These are phyloP conservation scores for Phytophthora ohioensis DNA, from an alignment of 352 stramenopile genomes.

Conservation along the genomic window DNA sequence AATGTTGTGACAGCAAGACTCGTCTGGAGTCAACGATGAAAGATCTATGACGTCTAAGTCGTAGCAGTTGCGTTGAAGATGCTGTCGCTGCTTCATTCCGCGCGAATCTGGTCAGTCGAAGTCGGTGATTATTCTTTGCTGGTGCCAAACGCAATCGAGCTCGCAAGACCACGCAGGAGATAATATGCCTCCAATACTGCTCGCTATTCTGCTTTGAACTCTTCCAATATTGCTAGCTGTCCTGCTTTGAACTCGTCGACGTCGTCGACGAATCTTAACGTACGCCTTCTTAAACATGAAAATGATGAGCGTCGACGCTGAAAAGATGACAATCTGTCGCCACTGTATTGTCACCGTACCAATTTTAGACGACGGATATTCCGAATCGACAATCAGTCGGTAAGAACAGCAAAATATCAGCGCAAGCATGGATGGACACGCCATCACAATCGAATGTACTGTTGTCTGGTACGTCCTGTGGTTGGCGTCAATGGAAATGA, in stretches of 20 bases:
- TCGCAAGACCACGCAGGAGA: constrained; percentile 37
- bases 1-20: constrained; percentile 5
- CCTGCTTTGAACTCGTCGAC: not conserved
- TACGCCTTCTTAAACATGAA: constrained; percentile 39
- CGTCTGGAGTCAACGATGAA: constrained; percentile 24
- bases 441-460: constrained; percentile 34
- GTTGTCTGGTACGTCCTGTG: constrained; percentile 36
- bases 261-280: not conserved
- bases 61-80: constrained; percentile 12
- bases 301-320: constrained; percentile 34
- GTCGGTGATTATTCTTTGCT: not conserved
- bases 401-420: constrained; percentile 35
- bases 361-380: constrained; percentile 12
- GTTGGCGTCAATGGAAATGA: constrained; percentile 44
- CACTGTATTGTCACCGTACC: constrained; percentile 21
- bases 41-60: constrained; percentile 15
- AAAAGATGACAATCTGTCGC: constrained; percentile 36
- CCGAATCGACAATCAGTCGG: constrained; percentile 22
- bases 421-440: constrained; percentile 36
- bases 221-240: not conserved
- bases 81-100: constrained; percentile 7
- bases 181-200: constrained; percentile 16
- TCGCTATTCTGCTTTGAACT: not conserved
- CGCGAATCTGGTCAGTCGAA: constrained; percentile 12
- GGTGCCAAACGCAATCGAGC: constrained; percentile 24